Percentiles rank a stretch among this genome's conserved stretches.
Conservation (phyloP, 73 alveolate genomes). For the Blepharisma japonicum region DNA sequence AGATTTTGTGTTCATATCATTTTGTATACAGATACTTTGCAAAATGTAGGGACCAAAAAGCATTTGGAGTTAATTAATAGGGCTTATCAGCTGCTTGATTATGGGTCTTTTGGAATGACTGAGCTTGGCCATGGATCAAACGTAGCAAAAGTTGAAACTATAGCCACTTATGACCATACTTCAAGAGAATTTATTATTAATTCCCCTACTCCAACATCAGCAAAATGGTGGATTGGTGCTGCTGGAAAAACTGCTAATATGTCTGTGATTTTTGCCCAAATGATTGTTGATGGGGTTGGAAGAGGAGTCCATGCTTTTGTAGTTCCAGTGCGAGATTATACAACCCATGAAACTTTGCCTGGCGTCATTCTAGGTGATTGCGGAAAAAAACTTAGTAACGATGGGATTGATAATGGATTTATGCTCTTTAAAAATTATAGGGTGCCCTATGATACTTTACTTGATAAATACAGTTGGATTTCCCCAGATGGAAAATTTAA, state of each 20-base stretch:
- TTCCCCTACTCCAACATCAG: constrained; percentile 63
- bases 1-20: too few species aligned
- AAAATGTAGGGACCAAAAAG: too few species aligned
- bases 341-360: constrained; percentile 55
- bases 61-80: too few species aligned
- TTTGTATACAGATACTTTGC: too few species aligned
- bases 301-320: constrained; percentile 81
- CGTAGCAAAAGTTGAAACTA: constrained; percentile 67
- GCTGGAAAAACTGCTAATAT: constrained; percentile 62
- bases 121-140: constrained; percentile 86
- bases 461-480: constrained; percentile 59
- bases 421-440: constrained; percentile 56
- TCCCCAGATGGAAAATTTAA: constrained; percentile 60
- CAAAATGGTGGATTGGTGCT: constrained; percentile 85
- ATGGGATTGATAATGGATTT: constrained; percentile 80
- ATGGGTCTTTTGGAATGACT: constrained; percentile 31
- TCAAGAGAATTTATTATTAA: constrained; percentile 60
- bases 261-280: constrained; percentile 71
- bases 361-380: constrained; percentile 80
- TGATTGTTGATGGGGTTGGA: constrained; percentile 46
- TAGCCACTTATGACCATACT: constrained; percentile 68
- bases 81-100: too few species aligned
- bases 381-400: constrained; percentile 72
- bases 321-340: constrained; percentile 61
- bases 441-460: constrained; percentile 59